Percentiles rank a stretch among this genome's conserved stretches.
phyloP scores from a whole-genome alignment of 2,329 filamentous ascomycete genomes.

The Fusarium napiforme region DNA sequence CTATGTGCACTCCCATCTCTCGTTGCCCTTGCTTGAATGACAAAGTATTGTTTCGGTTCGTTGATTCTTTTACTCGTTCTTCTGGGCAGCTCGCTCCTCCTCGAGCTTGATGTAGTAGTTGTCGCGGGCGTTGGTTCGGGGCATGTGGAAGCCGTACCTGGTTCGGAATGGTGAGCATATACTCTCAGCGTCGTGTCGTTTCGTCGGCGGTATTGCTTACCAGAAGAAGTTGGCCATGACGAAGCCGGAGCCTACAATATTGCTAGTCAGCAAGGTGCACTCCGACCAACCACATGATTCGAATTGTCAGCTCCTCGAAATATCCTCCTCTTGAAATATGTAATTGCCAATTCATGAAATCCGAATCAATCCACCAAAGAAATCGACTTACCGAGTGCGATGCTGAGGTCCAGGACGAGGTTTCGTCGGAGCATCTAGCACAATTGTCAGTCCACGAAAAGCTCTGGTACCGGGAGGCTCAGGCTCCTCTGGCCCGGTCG shows the following conservation, averaged over 20 bases:
- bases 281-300: constrained; percentile 40
- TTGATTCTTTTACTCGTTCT: constrained; percentile 41
- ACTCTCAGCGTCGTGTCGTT: background rate
- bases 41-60: background rate
- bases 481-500: constrained; percentile 33
- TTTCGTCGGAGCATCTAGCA: constrained; percentile 68
- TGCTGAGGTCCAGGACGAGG: constrained; percentile 66
- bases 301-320: constrained; percentile 39
- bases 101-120: constrained; percentile 68
- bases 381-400: constrained; percentile 64
- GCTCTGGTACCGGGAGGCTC: constrained; percentile 22
- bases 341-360: constrained; percentile 2
- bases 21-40: constrained; percentile 10
- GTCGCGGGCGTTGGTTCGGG: constrained; percentile 68
- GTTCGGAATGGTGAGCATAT: constrained; percentile 22
- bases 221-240: constrained; percentile 67
- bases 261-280: constrained; percentile 49
- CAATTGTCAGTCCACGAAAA: constrained; percentile 50
- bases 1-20: constrained; percentile 27
- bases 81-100: constrained; percentile 61
- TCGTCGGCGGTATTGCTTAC: constrained; percentile 53
- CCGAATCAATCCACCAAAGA: constrained; percentile 3
- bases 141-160: constrained; percentile 73
- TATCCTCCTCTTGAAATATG: constrained; percentile 19
- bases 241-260: constrained; percentile 61